phyloP scores from a whole-genome alignment of 78 protist species.

The Dictyostelium citrinum region DNA sequence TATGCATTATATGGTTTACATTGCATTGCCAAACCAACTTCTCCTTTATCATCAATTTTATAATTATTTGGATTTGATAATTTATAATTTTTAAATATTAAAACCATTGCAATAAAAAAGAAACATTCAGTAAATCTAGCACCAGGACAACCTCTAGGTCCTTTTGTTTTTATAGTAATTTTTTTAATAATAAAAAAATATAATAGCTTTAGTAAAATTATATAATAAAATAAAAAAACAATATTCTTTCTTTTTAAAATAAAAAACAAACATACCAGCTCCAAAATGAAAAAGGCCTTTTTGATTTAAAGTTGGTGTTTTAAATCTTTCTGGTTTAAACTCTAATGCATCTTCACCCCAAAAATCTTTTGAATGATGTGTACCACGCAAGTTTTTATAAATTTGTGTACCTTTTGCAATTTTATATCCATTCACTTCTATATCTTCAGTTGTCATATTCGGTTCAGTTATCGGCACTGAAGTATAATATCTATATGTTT shows the following conservation, averaged over 20 bases:
- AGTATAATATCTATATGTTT: not conserved
- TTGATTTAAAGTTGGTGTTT: not conserved
- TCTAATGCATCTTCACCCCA: not conserved
- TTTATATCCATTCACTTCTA: not conserved
- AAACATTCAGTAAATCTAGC: not conserved
- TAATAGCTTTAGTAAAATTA: too few relatives aligned
- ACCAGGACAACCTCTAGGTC: not conserved
- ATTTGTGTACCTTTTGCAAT: slow-evolving; percentile 35
- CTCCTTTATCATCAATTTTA: not conserved
- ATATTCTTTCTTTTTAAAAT: too few relatives aligned
- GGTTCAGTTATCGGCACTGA: not conserved
- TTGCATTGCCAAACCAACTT: not conserved
- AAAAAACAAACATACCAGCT: not conserved
- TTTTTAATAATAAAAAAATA: too few relatives aligned
- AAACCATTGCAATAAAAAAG: not conserved
- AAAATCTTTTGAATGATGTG: not conserved
- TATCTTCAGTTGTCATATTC: not conserved
- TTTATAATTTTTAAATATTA: not conserved
- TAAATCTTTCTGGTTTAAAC: slow-evolving; percentile 26
- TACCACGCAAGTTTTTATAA: not conserved
- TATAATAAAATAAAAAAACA: too few relatives aligned
- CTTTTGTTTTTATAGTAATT: not conserved
- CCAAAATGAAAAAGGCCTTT: not conserved
- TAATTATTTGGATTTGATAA: not conserved
- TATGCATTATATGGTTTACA: not conserved